Conservation (phyloP, 2,329 filamentous ascomycete genomes). For the Ophiostoma piceae region DNA sequence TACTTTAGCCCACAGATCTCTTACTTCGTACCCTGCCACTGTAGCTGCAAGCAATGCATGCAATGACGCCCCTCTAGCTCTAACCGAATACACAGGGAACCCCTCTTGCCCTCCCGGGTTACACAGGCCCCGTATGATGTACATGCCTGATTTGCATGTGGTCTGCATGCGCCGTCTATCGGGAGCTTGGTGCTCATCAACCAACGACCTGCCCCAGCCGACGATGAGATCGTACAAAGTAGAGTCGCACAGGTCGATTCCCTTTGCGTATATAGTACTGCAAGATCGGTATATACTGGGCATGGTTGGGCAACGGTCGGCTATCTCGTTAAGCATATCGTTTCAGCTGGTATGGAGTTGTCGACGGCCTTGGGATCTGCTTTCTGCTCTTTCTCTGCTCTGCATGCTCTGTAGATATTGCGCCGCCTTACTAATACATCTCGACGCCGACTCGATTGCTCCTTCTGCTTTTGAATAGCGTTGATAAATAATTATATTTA, state of each 20-base stretch:
- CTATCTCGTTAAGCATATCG: background rate
- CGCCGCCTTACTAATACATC: background rate
- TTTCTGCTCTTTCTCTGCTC: background rate
- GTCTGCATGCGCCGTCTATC: background rate
- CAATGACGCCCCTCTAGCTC: background rate
- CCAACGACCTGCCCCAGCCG: too few species aligned
- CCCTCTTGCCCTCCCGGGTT: too few species aligned
- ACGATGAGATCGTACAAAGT: background rate
- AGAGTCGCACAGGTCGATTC: background rate
- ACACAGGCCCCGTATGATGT: background rate
- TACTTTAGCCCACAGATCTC: too few species aligned
- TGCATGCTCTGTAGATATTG: background rate
- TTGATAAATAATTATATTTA: background rate
- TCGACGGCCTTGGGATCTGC: background rate
- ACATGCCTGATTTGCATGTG: slow-evolving; percentile 10
- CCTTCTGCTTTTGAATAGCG: background rate
- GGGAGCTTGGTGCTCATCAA: background rate
- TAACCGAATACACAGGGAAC: too few species aligned
- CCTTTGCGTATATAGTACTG: background rate
- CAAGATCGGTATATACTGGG: background rate
- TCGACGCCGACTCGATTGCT: background rate
- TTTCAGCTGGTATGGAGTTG: background rate
- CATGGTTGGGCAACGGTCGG: background rate
- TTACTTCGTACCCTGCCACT: too few species aligned
- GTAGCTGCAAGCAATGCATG: background rate